A percentile compares a stretch with the other conserved stretches of the same genome.
These are phyloP conservation scores for Filobasidium floriforme DNA, from an alignment of 768 basidiomycete genomes.

Conservation along the genomic window DNA sequence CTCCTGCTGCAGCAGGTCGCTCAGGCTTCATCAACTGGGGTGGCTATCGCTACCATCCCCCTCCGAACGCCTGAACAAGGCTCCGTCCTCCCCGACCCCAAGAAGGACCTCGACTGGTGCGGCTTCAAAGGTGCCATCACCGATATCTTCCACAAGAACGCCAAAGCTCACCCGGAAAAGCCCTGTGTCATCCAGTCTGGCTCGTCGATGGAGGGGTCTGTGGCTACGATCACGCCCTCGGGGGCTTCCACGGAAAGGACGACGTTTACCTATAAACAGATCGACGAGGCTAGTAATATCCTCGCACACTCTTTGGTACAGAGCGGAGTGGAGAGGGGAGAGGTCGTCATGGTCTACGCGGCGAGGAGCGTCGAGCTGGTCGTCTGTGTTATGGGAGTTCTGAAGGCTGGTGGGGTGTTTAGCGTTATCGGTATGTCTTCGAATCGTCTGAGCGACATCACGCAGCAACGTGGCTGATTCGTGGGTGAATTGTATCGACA, in stretches of 20 bases:
- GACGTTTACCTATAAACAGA: conserved; percentile 68
- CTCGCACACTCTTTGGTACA: conserved; percentile 82
- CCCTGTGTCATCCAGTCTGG: conserved; percentile 77
- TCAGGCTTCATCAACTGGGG: conserved; percentile 52
- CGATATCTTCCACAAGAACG: conserved; percentile 85
- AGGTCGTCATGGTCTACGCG: conserved; percentile 97
- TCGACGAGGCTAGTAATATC: conserved; percentile 76
- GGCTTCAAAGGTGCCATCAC: conserved; percentile 96
- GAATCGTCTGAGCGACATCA: neutral
- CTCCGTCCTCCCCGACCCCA: conserved; percentile 68
- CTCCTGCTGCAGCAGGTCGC: conserved; percentile 66
- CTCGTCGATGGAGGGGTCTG: conserved; percentile 39
- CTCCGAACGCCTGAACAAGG: conserved; percentile 67
- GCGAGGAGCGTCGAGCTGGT: conserved; percentile 93
- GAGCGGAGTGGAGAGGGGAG: conserved; percentile 78
- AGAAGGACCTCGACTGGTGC: conserved; percentile 87
- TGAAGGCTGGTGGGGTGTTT: conserved; percentile 93
- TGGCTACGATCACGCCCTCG: neutral
- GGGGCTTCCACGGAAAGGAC: conserved; percentile 39
- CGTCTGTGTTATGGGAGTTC: conserved; percentile 89
- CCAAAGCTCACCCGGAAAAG: conserved; percentile 66
- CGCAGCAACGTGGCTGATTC: neutral
- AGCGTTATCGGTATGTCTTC: conserved; percentile 79
- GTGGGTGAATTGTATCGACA: conserved; percentile 36
- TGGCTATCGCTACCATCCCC: conserved; percentile 69